These are phyloP conservation scores for Xylaria sp. DNA, from an alignment of 2,329 filamentous ascomycete species.

Conservation along the genomic window DNA sequence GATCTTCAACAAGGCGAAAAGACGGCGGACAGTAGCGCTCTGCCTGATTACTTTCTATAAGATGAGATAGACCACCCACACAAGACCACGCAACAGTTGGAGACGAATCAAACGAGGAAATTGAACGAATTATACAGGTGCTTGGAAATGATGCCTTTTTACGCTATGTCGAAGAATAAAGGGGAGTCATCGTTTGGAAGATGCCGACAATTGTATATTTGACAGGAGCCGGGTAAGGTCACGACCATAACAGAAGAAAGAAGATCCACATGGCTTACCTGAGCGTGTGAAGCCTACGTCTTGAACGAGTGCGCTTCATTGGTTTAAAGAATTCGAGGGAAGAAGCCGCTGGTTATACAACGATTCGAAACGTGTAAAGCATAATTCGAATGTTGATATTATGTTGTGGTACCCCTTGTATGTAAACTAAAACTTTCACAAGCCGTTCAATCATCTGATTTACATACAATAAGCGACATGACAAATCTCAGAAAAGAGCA, in stretches of 20 bases:
- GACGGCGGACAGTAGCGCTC: constrained; percentile 62
- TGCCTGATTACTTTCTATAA: constrained; percentile 77
- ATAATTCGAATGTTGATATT: neutral
- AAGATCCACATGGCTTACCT: too few species aligned
- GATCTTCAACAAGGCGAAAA: constrained; percentile 83
- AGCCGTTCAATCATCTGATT: constrained; percentile 1
- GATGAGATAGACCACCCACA: neutral
- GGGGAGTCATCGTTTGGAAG: too few species aligned
- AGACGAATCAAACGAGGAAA: too few species aligned
- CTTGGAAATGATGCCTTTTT: too few species aligned
- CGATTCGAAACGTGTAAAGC: neutral
- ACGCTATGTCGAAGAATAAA: too few species aligned
- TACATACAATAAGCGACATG: neutral
- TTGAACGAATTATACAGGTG: too few species aligned
- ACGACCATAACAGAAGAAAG: too few species aligned
- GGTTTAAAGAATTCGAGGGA: neutral
- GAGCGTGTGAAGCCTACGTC: neutral
- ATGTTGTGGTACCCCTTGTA: neutral
- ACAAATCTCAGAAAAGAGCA: neutral
- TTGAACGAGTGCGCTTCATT: neutral
- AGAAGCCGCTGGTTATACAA: neutral
- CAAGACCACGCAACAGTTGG: too few species aligned
- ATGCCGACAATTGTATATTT: too few species aligned
- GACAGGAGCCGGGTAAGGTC: too few species aligned
- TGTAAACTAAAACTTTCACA: constrained; percentile 7